Evolutionary conservation across 2,329 filamentous ascomycete species (phyloP).

Genomic region (Talaromyces piceae): DNA sequence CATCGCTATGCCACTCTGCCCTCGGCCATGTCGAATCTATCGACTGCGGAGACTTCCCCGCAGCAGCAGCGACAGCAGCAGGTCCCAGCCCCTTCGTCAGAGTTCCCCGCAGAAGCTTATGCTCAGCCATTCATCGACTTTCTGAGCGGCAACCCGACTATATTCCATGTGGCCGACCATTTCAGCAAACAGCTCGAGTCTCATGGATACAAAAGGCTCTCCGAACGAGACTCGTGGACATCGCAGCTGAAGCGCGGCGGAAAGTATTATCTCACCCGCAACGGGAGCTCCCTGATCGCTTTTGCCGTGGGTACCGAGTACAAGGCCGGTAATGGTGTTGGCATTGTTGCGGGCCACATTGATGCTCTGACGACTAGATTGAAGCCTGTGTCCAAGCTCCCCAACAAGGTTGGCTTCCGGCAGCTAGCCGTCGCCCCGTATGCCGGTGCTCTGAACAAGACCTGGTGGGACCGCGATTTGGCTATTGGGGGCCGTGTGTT

Average conservation of each 20-base stretch:
- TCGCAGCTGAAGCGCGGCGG: conserved; percentile 66
- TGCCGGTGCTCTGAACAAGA: conserved; percentile 75
- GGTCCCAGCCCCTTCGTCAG: conserved; percentile 2
- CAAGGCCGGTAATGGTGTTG: conserved; percentile 75
- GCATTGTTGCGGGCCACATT: conserved; percentile 84
- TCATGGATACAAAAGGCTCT: conserved; percentile 67
- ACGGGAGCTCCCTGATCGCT: conserved; percentile 76
- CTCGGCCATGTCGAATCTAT: conserved; percentile 23
- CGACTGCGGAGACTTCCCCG: conserved; percentile 16
- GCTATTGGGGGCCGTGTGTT: conserved; percentile 84
- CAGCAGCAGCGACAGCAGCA: conserved; percentile 13
- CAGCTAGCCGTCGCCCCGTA: conserved; percentile 92
- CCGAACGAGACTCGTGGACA: conserved; percentile 70
- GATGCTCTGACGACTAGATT: conserved; percentile 85
- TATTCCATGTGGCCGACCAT: conserved; percentile 81
- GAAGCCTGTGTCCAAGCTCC: conserved; percentile 82
- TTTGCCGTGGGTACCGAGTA: conserved; percentile 78
- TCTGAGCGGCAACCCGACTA: conserved; percentile 80
- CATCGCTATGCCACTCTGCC: conserved; percentile 22
- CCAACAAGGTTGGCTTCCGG: conserved; percentile 75
- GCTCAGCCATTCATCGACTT: conserved; percentile 82
- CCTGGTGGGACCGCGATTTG: conserved; percentile 97
- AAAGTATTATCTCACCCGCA: conserved; percentile 83
- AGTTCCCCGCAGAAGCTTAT: conserved; percentile 51
- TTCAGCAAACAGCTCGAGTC: conserved; percentile 66